Evolutionary conservation across 441 rosid species (phyloP).

Genomic region (Gossypium lobatum): DNA sequence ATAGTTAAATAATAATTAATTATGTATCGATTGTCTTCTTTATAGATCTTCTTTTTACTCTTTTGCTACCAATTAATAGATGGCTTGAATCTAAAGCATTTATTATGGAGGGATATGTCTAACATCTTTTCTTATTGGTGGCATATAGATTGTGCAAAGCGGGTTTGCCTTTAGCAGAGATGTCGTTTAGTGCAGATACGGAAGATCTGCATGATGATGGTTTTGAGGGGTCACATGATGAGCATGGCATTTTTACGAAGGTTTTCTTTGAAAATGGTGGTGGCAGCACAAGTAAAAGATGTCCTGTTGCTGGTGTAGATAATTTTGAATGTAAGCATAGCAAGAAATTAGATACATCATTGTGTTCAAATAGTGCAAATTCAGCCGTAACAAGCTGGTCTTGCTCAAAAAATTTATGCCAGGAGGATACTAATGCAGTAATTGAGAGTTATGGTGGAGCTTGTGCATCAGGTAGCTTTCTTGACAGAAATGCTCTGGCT

Average conservation of each 20-base stretch:
- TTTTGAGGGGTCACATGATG: constrained; percentile 60
- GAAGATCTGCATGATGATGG: constrained; percentile 41
- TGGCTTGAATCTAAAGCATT: background rate
- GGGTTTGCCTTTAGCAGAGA: constrained; percentile 29
- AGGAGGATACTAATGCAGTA: constrained; percentile 30
- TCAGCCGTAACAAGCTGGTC: constrained; percentile 55
- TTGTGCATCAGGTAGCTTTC: constrained; percentile 27
- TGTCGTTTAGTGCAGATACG: constrained; percentile 26
- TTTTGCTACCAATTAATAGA: background rate
- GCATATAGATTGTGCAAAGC: constrained; percentile 13
- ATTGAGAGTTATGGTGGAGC: constrained; percentile 28
- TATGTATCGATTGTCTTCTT: background rate
- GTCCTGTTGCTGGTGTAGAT: constrained; percentile 42
- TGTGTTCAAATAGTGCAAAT: constrained; percentile 53
- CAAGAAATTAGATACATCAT: constrained; percentile 32
- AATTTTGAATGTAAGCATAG: constrained; percentile 37
- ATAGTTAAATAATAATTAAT: background rate
- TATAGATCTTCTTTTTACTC: background rate
- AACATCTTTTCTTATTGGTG: constrained; percentile 7
- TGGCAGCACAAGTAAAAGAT: constrained; percentile 35
- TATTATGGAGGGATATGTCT: background rate
- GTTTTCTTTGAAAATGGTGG: constrained; percentile 51
- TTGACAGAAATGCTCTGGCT: constrained; percentile 28
- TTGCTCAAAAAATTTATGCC: constrained; percentile 30
- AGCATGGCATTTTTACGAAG: constrained; percentile 49